Evolutionary conservation across 306 rosid genomes (phyloP).

Genomic region (Lathyrus tuberosus): DNA sequence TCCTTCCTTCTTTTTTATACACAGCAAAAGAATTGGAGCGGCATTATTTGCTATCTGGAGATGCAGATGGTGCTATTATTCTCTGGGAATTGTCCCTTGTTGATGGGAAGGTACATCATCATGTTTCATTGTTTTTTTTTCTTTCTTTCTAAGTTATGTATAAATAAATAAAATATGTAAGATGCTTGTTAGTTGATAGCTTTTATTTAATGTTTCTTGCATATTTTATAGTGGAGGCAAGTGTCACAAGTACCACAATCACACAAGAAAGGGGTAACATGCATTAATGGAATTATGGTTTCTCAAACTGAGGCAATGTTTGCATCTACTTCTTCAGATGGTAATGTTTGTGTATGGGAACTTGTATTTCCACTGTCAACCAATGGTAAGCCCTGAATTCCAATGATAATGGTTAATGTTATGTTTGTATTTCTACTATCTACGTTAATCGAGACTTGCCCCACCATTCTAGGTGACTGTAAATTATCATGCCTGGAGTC

Average conservation of each 20-base stretch:
- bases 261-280: constrained; percentile 94
- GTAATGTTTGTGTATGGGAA: constrained; percentile 70
- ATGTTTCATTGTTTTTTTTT: constrained; percentile 10
- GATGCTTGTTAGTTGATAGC: constrained; percentile 31
- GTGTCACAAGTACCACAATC: constrained; percentile 68
- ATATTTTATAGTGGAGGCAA: constrained; percentile 71
- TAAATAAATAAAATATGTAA: constrained; percentile 14
- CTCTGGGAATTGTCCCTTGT: constrained; percentile 73
- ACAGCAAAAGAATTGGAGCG: constrained; percentile 69
- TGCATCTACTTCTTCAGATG: constrained; percentile 89
- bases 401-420: constrained; percentile 11
- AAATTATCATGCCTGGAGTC: constrained; percentile 63
- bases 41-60: constrained; percentile 89
- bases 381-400: constrained; percentile 54
- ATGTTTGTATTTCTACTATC: background rate
- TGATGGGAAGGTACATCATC: constrained; percentile 63
- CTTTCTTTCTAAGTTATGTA: background rate
- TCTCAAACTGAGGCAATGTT: constrained; percentile 74
- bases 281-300: constrained; percentile 79
- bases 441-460: constrained; percentile 4
- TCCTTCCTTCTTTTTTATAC: constrained; percentile 1
- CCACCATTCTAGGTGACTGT: constrained; percentile 69
- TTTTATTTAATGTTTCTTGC: constrained; percentile 23
- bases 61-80: constrained; percentile 75
- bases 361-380: constrained; percentile 55